Base-by-base conservation (phyloP, 345 rosid genomes). In the Dimocarpus longan region DNA sequence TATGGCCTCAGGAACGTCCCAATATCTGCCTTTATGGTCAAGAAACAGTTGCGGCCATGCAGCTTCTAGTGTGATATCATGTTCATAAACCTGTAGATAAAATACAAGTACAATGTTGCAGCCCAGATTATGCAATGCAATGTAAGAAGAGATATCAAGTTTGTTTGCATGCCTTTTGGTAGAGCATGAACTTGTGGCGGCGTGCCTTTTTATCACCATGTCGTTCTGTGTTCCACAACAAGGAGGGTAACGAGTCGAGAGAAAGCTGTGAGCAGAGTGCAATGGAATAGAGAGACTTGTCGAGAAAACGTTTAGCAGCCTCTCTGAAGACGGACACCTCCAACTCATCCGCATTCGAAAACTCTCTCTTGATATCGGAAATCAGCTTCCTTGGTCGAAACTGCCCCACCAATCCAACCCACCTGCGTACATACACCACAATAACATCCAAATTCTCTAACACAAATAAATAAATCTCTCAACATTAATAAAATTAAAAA, bases 1-100 rank as follows among this genome's bases (percentile, higher is more conserved):
- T 78, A 93, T 78, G 11, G 98, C 89, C 84, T 91, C 90, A 5
- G 98, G 98, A 78, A 93, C 95, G 77, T 95, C 97, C 98, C 98
- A 95, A 50, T 91, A 93, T 74, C 83, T 84, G 66, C 92, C 94
- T 75, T 88, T 91, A 71, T 84, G 88, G 73, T 93, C 97, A 74
- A 92, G 24, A 78, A 89, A 95, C 71, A 93, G 78, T 78, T 91
- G 95, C 26, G 98, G 98, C 93, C 91, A 91, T 44, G 88, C 95
- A 86, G 94, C 97, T 86, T 93, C 98, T 83, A 93, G 82, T 21
- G 90, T 89, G 77, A 95, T 81, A 62, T 93, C 97, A 83, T 95
- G 95, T 57, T 86, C 60, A 76, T 89, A 89, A 82, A 92, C 92
- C 97, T 93, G 92, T 59, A 80, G 22, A 81, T 22, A 71, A 80